A percentile compares a stretch with the other conserved stretches of the same genome.
phyloP scores from a whole-genome alignment of 2,329 filamentous ascomycete genomes.

The Aspergillus novoparasiticus region DNA sequence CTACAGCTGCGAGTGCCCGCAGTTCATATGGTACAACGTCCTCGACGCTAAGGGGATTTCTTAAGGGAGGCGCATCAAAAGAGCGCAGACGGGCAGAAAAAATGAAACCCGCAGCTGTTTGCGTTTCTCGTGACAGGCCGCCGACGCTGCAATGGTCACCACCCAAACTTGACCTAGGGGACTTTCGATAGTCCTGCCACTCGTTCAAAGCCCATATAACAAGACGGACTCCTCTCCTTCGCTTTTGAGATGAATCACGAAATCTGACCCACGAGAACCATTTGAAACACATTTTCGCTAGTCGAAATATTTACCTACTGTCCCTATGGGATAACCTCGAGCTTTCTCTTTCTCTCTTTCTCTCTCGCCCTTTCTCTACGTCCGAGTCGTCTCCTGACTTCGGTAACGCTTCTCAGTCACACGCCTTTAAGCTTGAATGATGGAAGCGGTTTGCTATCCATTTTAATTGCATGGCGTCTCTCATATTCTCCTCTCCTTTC shows the following conservation, averaged over 20 bases:
- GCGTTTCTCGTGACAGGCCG: slow-evolving; percentile 33
- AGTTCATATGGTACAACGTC: slow-evolving; percentile 39
- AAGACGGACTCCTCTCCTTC: not conserved
- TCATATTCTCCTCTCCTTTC: not conserved
- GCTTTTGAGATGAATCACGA: slow-evolving; percentile 10
- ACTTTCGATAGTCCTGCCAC: slow-evolving; percentile 26
- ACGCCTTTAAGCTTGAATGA: not conserved
- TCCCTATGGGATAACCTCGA: not conserved
- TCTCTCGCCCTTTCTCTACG: not conserved
- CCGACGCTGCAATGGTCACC: slow-evolving; percentile 42
- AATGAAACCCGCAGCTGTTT: slow-evolving; percentile 30
- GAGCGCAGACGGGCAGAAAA: slow-evolving; percentile 33
- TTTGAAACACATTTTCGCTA: slow-evolving; percentile 16
- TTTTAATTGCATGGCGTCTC: not conserved
- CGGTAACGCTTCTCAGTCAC: not conserved
- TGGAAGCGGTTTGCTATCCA: not conserved
- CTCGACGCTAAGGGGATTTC: slow-evolving; percentile 40
- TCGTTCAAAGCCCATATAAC: slow-evolving; percentile 1
- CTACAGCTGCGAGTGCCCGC: slow-evolving; percentile 32
- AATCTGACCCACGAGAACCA: slow-evolving; percentile 9
- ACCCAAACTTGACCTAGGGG: slow-evolving; percentile 37
- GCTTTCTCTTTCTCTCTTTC: not conserved
- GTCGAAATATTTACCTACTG: slow-evolving; percentile 9
- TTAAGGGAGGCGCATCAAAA: slow-evolving; percentile 32
- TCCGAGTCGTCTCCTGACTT: not conserved